Percentiles rank a stretch among this genome's conserved stretches.
Conservation (phyloP, 257 asterid genomes). For the Nicotiana otophora region DNA sequence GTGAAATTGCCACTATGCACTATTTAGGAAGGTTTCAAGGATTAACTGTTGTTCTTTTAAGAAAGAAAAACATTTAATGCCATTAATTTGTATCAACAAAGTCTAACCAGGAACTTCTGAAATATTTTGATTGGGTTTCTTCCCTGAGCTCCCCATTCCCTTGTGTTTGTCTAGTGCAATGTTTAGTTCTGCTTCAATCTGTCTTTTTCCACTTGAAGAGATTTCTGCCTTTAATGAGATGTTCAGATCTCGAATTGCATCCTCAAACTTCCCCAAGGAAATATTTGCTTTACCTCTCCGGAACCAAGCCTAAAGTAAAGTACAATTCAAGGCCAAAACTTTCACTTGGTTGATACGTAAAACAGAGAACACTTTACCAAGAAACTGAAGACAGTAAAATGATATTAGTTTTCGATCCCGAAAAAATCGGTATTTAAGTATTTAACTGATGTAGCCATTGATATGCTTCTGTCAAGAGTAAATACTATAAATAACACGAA, state of each 20-base stretch:
- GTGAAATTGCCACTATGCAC: neutral
- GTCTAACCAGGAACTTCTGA: slow-evolving; percentile 30
- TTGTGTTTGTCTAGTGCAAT: slow-evolving; percentile 29
- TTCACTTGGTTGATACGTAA: neutral
- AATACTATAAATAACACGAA: neutral
- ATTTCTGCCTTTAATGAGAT: slow-evolving; percentile 56
- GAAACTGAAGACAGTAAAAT: neutral
- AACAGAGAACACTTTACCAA: neutral
- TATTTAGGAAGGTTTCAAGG: neutral
- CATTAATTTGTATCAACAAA: neutral
- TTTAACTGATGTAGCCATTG: neutral
- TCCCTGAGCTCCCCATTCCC: slow-evolving; percentile 21
- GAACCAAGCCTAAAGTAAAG: slow-evolving; percentile 71
- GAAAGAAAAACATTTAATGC: neutral
- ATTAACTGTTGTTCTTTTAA: neutral
- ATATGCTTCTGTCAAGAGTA: neutral
- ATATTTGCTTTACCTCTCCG: slow-evolving; percentile 83
- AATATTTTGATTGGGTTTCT: slow-evolving; percentile 28
- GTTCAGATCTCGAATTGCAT: slow-evolving; percentile 58
- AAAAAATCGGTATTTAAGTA: neutral
- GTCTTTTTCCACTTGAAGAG: slow-evolving; percentile 68
- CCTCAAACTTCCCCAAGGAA: slow-evolving; percentile 58
- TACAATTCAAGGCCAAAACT: slow-evolving; percentile 14
- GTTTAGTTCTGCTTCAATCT: slow-evolving; percentile 56
- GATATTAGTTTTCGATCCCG: neutral